Base-by-base conservation (phyloP, 2,329 filamentous ascomycete species). In the Cladobotryum mycophilum region DNA sequence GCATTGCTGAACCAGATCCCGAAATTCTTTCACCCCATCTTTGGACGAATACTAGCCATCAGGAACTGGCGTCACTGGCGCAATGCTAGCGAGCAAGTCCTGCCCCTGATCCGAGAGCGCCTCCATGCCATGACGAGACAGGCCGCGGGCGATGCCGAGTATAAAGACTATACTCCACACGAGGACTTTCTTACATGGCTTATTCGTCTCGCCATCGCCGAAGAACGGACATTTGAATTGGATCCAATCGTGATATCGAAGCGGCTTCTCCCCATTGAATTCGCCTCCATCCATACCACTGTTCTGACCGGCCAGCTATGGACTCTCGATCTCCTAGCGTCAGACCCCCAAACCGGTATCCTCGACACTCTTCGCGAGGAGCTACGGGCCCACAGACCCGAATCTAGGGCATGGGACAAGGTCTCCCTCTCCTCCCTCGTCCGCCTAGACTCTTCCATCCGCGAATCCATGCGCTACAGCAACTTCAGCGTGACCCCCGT, bases 161-260 rank as follows among this genome's bases (percentile, higher is more conserved):
- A 68, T 49, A 67, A 72, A 20, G 54, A 63, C 25, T 74, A 69
- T 65, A 57, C 64, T 3, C 69, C 74, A 6, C 76, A 78, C 0
- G 77, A 81, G 44, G 79, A 82, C 63, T 80, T 76, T 56, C 64
- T 82, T 25, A 80, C 75, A 5, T 84, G 80, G 80, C 68, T 71
- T 42, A 78, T 82, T 50, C 70, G 74, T 14, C 69, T 74, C 20
- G 79, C 79, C 14, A 63, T 64, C 34, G 65, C 66, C 1, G 78
- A 81, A 48, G 67, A 66, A 5, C 66, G 66, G 4, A 3, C 48
- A 0, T 58, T 60, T 8, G 76, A 82, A 50, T 67, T 79, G 18
- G 64, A 74, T 20, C 70, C 78, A 0, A 59, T 66, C 3, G 68
- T 70, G 40, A 71, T 83, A 14, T 75, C 76, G 2, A 71, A 75